Percentiles rank a stretch among this genome's conserved stretches.
Evolutionary conservation across 495 filamentous ascomycete genomes (phyloP).

Genomic region (Ascodesmis nigricans): DNA sequence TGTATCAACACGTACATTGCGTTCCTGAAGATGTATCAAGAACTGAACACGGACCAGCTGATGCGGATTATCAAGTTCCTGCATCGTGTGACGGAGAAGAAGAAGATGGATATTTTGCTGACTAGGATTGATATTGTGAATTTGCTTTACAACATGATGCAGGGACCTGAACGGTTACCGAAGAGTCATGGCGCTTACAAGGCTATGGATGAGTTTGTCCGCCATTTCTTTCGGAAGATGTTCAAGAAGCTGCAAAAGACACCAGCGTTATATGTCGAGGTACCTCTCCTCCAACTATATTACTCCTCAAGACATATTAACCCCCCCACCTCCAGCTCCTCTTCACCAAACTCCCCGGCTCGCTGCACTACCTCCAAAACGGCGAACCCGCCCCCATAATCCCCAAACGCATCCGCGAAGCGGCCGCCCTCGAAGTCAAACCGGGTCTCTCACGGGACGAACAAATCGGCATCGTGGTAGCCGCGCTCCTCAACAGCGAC

Average conservation of each 20-base stretch:
- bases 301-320: background rate
- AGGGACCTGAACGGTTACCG: conserved; percentile 63
- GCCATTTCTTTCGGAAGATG: conserved; percentile 54
- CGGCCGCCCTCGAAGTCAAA: conserved; percentile 62
- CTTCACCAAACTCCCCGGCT: conserved; percentile 77
- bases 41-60: conserved; percentile 58
- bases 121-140: conserved; percentile 79
- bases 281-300: background rate
- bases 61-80: conserved; percentile 92
- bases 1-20: conserved; percentile 75
- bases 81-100: conserved; percentile 84
- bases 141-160: conserved; percentile 77
- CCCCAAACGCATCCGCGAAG: conserved; percentile 16
- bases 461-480: conserved; percentile 57
- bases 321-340: conserved; percentile 35
- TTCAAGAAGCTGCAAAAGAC: conserved; percentile 61
- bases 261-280: conserved; percentile 62
- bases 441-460: conserved; percentile 37
- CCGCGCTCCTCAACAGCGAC: conserved; percentile 53
- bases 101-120: conserved; percentile 67
- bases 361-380: conserved; percentile 67
- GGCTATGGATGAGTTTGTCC: conserved; percentile 80
- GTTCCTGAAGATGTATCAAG: conserved; percentile 59
- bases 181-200: conserved; percentile 39
- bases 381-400: too few species aligned